Evolutionary conservation across 768 basidiomycete genomes (phyloP).

Genomic region (Cubamyces lactineus): DNA sequence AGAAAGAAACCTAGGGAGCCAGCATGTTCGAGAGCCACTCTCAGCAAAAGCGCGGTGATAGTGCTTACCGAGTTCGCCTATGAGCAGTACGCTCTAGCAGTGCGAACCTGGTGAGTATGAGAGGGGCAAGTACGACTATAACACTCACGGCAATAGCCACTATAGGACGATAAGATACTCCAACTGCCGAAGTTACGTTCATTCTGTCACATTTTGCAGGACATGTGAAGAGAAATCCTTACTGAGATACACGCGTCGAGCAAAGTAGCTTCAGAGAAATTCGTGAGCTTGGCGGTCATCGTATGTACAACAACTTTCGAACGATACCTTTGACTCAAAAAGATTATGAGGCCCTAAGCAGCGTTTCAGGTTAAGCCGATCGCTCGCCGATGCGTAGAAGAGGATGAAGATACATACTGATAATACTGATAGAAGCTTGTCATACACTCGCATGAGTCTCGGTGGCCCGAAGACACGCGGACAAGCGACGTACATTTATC

Average conservation of each 20-base stretch:
- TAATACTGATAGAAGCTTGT: not conserved
- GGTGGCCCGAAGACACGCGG: too few relatives aligned
- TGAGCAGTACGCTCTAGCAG: not conserved
- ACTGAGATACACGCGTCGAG: slow-evolving; percentile 8
- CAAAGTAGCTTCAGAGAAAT: not conserved
- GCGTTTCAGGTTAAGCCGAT: too few relatives aligned
- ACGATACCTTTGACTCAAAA: slow-evolving; percentile 1
- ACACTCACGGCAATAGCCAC: not conserved
- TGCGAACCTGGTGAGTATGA: too few relatives aligned
- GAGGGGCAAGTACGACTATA: not conserved
- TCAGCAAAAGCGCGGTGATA: not conserved
- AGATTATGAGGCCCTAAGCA: not conserved
- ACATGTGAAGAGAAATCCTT: not conserved
- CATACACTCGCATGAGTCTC: too few relatives aligned
- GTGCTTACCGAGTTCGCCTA: slow-evolving; percentile 5
- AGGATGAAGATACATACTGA: not conserved
- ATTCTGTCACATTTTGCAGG: not conserved
- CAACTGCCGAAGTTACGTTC: not conserved
- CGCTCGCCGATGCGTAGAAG: not conserved
- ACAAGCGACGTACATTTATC: not conserved
- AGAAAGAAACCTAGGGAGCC: not conserved
- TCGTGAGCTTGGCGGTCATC: not conserved
- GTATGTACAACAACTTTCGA: not conserved
- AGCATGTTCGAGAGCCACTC: not conserved
- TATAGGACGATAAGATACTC: not conserved